Base-by-base conservation (phyloP, 768 basidiomycete genomes). In the Lentinus brumalis region DNA sequence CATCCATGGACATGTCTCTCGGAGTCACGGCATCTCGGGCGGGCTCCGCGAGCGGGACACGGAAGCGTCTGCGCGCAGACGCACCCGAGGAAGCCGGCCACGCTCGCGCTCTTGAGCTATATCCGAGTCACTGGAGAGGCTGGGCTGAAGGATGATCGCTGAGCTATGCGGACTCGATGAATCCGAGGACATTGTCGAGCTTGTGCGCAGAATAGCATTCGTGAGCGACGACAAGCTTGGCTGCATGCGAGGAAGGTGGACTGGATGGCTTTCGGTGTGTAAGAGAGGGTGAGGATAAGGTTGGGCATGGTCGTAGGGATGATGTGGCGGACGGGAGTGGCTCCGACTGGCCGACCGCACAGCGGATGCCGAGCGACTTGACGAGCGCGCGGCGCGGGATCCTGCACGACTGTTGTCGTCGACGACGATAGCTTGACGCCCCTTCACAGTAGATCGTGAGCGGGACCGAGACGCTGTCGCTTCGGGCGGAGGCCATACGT, bases 21-120 rank as follows among this genome's bases (percentile, higher is more conserved):
- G 85, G 85, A 0, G 83, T 85, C 7, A 73, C 65, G 81, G 82
- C 1, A 76, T 73, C 9, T 79, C 70, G 60, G 79, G 80, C 0
- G 82, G 82, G 69, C 82, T 83, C 8, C 77, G 73, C 5, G 82
- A 83, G 18, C 81, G 78, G 9, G 81, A 81, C 18, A 65, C 56
- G 11, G 69, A 74, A 63, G 45, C 52, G 40, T 46, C 51, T 30
- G 44, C 50, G 1, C 40, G 45, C 11, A 64, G 9, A 26, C 59
- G 61, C 8, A 62, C 53, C 7, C 63, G 50, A 2, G 58, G 42
- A 15, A 55, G 14, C 1, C 70, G 65, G 0, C 66, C 68, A 15
- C 68, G 70, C 30, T 65, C 61, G 29, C 51, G 61, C 30, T 65
- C 61, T 18, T 47, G 59, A 26, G 59, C 49, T 18, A 46, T 3